phyloP scores from a whole-genome alignment of 352 stramenopile genomes.

The Phytopythium cucurbitacearum region DNA sequence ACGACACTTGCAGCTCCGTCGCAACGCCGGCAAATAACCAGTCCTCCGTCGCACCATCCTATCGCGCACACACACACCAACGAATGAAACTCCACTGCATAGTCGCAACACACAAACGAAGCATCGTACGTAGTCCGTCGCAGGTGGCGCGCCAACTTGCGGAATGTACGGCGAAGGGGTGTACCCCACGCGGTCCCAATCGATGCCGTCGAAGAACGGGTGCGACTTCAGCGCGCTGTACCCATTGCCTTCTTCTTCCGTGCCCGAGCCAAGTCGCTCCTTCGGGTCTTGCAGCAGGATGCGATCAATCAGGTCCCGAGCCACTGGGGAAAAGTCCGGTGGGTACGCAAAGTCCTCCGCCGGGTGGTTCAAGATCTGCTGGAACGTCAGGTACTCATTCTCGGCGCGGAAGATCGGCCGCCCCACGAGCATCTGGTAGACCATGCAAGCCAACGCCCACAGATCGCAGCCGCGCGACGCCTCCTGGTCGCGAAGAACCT shows the following conservation, averaged over 20 bases:
- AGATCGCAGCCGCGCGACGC: slow-evolving; percentile 83
- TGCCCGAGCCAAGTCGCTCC: slow-evolving; percentile 64
- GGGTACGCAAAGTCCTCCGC: slow-evolving; percentile 78
- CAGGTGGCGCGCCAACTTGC: slow-evolving; percentile 46
- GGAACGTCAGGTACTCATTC: slow-evolving; percentile 90
- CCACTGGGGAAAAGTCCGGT: slow-evolving; percentile 44
- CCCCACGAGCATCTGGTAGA: slow-evolving; percentile 88
- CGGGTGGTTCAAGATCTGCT: slow-evolving; percentile 86
- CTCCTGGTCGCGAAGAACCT: slow-evolving; percentile 85
- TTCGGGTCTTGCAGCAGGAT: slow-evolving; percentile 74
- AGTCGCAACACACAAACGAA: slow-evolving; percentile 1
- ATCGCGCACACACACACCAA: slow-evolving; percentile 4
- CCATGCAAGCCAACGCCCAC: slow-evolving; percentile 90
- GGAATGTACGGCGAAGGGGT: slow-evolving; percentile 54
- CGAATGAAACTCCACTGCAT: neutral
- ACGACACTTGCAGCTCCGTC: slow-evolving; percentile 85
- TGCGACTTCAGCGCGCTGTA: slow-evolving; percentile 72
- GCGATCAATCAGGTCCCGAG: slow-evolving; percentile 70
- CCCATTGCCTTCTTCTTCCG: slow-evolving; percentile 69
- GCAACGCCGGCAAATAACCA: slow-evolving; percentile 86
- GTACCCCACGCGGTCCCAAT: slow-evolving; percentile 60
- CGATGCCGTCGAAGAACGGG: slow-evolving; percentile 80
- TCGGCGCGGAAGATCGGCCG: slow-evolving; percentile 82
- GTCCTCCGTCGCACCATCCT: slow-evolving; percentile 86
- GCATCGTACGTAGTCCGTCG: slow-evolving; percentile 61